Evolutionary conservation across 2,329 filamentous ascomycete genomes (phyloP).

Genomic region (Fusarium dlaminii): DNA sequence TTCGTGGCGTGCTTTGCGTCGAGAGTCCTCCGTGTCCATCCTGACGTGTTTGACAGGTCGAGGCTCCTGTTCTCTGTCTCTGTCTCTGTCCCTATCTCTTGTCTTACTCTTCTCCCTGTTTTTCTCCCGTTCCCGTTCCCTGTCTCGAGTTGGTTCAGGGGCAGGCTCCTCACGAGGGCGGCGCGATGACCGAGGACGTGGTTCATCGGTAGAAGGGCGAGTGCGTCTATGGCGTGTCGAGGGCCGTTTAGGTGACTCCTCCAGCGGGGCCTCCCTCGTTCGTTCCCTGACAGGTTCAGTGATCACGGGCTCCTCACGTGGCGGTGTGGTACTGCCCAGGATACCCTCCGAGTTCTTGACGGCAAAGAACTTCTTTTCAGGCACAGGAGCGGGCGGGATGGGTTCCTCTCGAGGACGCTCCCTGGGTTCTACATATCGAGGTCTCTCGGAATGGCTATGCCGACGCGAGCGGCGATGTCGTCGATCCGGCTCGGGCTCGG

Average conservation of each 20-base stretch:
- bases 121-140: slow-evolving; percentile 10
- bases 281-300: slow-evolving; percentile 35
- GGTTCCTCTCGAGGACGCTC: slow-evolving; percentile 42
- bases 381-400: slow-evolving; percentile 28
- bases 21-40: slow-evolving; percentile 48
- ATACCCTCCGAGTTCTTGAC: slow-evolving; percentile 52
- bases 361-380: slow-evolving; percentile 55
- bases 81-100: slow-evolving; percentile 4
- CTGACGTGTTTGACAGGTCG: slow-evolving; percentile 36
- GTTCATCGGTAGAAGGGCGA: slow-evolving; percentile 34
- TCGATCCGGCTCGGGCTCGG: slow-evolving; percentile 34
- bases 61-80: slow-evolving; percentile 7
- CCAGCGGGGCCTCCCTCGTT: slow-evolving; percentile 35
- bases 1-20: slow-evolving; percentile 47
- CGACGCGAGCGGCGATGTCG: slow-evolving; percentile 54
- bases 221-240: slow-evolving; percentile 31
- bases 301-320: slow-evolving; percentile 35
- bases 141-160: slow-evolving; percentile 28
- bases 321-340: slow-evolving; percentile 40
- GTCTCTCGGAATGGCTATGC: slow-evolving; percentile 52
- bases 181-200: slow-evolving; percentile 34
- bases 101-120: slow-evolving; percentile 19
- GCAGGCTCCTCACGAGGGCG: slow-evolving; percentile 30
- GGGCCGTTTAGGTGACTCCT: slow-evolving; percentile 47
- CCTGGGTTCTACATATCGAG: slow-evolving; percentile 44